phyloP scores from a whole-genome alignment of 2,329 filamentous ascomycete species.

The Cladophialophora yegresii region DNA sequence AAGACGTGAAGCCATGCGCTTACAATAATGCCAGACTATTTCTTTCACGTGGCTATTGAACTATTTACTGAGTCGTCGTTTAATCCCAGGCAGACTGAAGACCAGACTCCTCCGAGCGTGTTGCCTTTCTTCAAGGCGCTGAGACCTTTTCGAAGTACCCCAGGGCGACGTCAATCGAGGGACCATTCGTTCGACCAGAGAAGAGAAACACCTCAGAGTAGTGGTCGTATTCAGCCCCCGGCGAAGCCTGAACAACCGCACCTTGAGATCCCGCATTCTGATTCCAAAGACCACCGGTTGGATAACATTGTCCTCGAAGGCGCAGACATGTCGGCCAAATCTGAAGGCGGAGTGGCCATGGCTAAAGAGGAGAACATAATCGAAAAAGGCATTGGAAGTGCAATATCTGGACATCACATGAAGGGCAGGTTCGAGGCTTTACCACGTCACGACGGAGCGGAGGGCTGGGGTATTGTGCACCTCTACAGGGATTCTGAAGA shows the following conservation, averaged over 20 bases:
- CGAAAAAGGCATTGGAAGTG: slow-evolving; percentile 53
- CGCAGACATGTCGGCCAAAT: slow-evolving; percentile 63
- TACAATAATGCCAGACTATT: slow-evolving; percentile 61
- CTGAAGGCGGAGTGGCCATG: slow-evolving; percentile 10
- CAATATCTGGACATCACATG: slow-evolving; percentile 69
- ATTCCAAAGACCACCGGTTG: slow-evolving; percentile 71
- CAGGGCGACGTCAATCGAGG: slow-evolving; percentile 19
- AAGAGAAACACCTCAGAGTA: background rate
- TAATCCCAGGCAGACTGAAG: slow-evolving; percentile 5
- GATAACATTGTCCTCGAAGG: slow-evolving; percentile 76
- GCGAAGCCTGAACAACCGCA: background rate
- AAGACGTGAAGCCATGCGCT: slow-evolving; percentile 17
- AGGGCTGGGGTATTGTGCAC: slow-evolving; percentile 81
- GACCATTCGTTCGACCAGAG: slow-evolving; percentile 26
- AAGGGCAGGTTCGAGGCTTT: slow-evolving; percentile 78
- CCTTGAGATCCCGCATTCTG: slow-evolving; percentile 37
- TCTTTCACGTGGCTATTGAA: slow-evolving; percentile 65
- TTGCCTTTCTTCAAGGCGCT: slow-evolving; percentile 32
- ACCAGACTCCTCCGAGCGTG: slow-evolving; percentile 18
- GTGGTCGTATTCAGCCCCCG: slow-evolving; percentile 11
- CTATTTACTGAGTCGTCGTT: slow-evolving; percentile 49
- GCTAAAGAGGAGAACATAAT: slow-evolving; percentile 44
- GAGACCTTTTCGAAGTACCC: slow-evolving; percentile 30
- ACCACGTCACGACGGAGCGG: slow-evolving; percentile 72
- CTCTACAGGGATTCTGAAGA: slow-evolving; percentile 85